Evolutionary conservation across 257 asterid genomes (phyloP), one percentile per base, ranked within the genome.

Genomic region (Paulownia fortunei): DNA sequence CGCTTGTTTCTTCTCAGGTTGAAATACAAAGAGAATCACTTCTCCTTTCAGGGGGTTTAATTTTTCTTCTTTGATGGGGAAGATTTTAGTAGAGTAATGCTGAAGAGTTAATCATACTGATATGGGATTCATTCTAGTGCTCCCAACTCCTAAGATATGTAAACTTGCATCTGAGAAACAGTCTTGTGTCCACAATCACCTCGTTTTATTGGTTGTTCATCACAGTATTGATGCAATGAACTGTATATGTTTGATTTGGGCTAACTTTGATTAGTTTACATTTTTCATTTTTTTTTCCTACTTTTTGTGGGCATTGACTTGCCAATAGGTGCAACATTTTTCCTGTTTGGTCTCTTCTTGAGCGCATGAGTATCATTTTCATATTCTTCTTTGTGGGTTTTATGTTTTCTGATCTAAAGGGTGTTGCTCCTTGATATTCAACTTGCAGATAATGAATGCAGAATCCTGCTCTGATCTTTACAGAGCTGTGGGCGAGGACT

Each of bases 401-500:
- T 68, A 13, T 69, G 37, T 58, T 67, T 69, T 47, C n/a, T 80
- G 54, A 72, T 71, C 56, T 79, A 41, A 36, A 5, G 65, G 68
- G 19, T 41, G 47, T 67, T 51, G 54, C 54, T 58, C 70, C 73
- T 68, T 84, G 70, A 55, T 66, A 32, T 77, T 49, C 54, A 56
- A 77, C 59, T 80, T 88, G 88, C 89, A 95, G 99, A 80, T 95
- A 86, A 76, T 81, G 89, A 89, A 86, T 56, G 98, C 98, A 59
- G 89, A 91, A 63, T 95, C 99, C 74, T 88, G 97, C 85, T 84
- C 89, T 9, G 98, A 93, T 85, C 97, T 95, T 83, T 82, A 95
- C 81, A 82, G 76, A 83, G 86, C 86, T 76, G 84, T 95, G 67
- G 98, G 99, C 24, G 85, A 93, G 82, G 98, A 93, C 81, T 95